Evolutionary conservation across 768 basidiomycete species (phyloP), one percentile per base, ranked within the genome.

Genomic region (Clathrus columnatus): DNA sequence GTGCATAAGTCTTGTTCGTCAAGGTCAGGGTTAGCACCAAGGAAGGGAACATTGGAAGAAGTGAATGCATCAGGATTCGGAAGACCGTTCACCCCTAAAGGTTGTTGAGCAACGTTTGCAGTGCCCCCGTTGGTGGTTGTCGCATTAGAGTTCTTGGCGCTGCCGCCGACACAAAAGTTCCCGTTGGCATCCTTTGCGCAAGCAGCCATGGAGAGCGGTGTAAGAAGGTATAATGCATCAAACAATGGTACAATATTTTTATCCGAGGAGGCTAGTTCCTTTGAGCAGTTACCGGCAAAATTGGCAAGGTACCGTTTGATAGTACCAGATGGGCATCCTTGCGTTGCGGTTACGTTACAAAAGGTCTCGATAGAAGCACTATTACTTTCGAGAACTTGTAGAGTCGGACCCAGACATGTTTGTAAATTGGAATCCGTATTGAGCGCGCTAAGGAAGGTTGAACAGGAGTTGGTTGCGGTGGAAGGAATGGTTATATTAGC

Each of bases 131-230:
- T 23, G 61, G 62, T 66, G 36, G 62, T 61, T 4, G 65, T 36
- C 14, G 62, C 59, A 52, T 54, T 50, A 45, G 59, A 48, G 0
- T 69, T 63, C 16, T 69, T 61, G 48, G 61, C 61, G 56, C 62
- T 60, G 23, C 60, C 30, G 52, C 69, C 66, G 21, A 69, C 60
- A 65, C 95, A 98, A 70, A 78, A 96, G 36, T 75, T 71, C 28
- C 81, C 84, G 47, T 63, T 72, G 63, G 83, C 81, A 63, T 87
- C 81, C 76, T 89, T 87, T 46, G 84, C 61, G 72, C 94, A 97
- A 27, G 90, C 65, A 24, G 91, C 84, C 5, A 66, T 61, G 58
- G 71, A 72, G 65, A 95, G 66, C 7, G 93, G 91, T 10, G 65
- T 59, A 45, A 94, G 60, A 57, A 76, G 60, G 72, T 91, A 99